Evolutionary conservation across 192 early-diverging fungal genomes (phyloP), one percentile per base, ranked within the genome.

Genomic region (Chytriomyces confervae): DNA sequence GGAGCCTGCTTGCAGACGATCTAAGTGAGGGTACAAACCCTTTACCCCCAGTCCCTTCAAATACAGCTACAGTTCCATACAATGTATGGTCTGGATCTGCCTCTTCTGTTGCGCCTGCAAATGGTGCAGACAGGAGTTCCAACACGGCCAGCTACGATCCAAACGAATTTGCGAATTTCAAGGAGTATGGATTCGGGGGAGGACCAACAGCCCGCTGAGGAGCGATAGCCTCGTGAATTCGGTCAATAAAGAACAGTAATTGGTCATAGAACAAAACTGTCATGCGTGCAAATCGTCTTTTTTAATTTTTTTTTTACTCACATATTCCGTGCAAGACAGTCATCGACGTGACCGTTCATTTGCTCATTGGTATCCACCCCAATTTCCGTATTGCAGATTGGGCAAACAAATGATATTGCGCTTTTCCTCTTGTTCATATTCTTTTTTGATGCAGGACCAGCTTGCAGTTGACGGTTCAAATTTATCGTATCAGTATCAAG

Each of bases 271-370:
- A 36, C 36, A 36, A 36, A 36, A 36, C 36, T 4, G 2, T 36
- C 36, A 36, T 0, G 53, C 53, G 53, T 20, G 13, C 16, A 57
- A 2, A 13, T 57, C 53, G 3, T 57, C 3, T 57, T 57, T 57
- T 57, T 57, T 53, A 53, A 57, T n/a, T 57, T 20, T n/a, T 3
- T 20, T n/a, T 57, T 57, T 57, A 68, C 47, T 27, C 29, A 16
- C 66, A 71, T 57, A 57, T 23, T 29, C 20, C 16, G 20, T 8
- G 50, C 29, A 27, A 74, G 50, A 48, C 72, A 74, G 11, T 74
- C 72, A 47, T 74, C 72, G 1, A 74, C 24, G 27, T 74, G 72
- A 9, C 61, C 60, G 45, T 74, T 74, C 60, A 74, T 57, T 45
- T 61, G 60, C 8, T 43, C 72, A 27, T 74, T 74, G n/a, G 29